Conservation (phyloP, 306 rosid species). For the Carpinus viminea region DNA sequence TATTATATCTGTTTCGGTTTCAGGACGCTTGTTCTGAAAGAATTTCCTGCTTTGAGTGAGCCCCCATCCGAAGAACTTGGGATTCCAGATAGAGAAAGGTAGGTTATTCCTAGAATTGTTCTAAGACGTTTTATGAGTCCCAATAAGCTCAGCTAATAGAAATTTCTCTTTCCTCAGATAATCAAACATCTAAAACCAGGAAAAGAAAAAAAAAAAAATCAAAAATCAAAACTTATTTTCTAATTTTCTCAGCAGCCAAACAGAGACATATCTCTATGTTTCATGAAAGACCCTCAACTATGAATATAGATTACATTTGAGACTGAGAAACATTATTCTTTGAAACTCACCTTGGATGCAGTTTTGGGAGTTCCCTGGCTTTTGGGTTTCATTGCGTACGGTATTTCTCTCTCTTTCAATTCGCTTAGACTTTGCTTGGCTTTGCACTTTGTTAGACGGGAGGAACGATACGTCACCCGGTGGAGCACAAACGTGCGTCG, state of each 20-base stretch:
- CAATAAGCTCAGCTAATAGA: background rate
- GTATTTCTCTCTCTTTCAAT: background rate
- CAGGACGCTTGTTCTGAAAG: no score
- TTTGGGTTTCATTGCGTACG: slow-evolving; percentile 17
- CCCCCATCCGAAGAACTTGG: no score
- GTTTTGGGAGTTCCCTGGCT: slow-evolving; percentile 20
- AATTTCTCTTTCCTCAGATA: background rate
- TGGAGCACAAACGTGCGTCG: no score
- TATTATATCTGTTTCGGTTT: background rate
- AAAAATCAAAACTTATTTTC: background rate
- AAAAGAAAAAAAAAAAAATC: background rate
- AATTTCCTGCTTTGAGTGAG: no score
- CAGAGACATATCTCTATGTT: background rate
- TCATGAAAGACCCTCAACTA: background rate
- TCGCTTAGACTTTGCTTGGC: background rate
- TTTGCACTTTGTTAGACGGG: background rate
- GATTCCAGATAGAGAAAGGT: no score
- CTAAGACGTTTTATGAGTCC: no score
- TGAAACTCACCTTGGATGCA: slow-evolving; percentile 29
- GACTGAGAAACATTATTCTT: background rate
- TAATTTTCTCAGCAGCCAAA: slow-evolving; percentile 4
- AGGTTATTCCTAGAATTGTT: no score
- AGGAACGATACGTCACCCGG: background rate
- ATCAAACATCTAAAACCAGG: background rate
- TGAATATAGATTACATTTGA: background rate